Base-by-base conservation (phyloP, 139 green algal species). In the Deuterostichococcus epilithicus region DNA sequence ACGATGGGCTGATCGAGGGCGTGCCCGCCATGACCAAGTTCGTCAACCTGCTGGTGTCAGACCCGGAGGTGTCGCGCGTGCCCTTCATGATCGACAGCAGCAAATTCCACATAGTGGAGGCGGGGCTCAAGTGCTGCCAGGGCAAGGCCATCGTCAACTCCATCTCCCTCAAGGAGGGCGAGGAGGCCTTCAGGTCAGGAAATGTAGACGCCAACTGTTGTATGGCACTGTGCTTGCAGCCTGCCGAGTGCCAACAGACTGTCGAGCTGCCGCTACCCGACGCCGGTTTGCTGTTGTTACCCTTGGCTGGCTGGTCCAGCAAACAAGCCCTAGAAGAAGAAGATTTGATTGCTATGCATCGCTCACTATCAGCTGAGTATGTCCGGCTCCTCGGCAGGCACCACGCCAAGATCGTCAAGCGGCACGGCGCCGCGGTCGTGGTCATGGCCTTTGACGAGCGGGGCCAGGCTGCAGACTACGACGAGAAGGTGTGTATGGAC, bases 381-480 rank as follows among this genome's bases (percentile, higher is more conserved):
- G 13, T 52, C 8, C 13, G 42, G 8, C 13, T 8, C 42, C 42
- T 8, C 42, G 13, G 42, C 52, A 63, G 45, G 72, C 38, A 90
- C 52, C 89, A 97, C 25, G 95, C 95, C 10, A 72, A 37, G 36
- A 88, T 93, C 13, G 83, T 97, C 36, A 93, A 95, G 86, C 84
- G 86, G 60, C 94, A 98, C 71, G 95, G 95, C 35, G 94, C 95
- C 30, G 94, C 95, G 0, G 90, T 98, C 32, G 95, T 99, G 72
- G 95, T 99, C 35, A 99, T 99, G 95, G 95, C 95, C 3, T 99
- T 99, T 73, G 95, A 99, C 69, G 95, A 99, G 89, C 80, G 95
- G 66, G 96, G 92, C 18, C 90, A 95, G 86, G 91, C 92, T 6
- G 90, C 89, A 0, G 81, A 60, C 25, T 92, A 81, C 42, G 81